Evolutionary conservation across 2,329 filamentous ascomycete species (phyloP).

Genomic region (Boeremia lycopersici): DNA sequence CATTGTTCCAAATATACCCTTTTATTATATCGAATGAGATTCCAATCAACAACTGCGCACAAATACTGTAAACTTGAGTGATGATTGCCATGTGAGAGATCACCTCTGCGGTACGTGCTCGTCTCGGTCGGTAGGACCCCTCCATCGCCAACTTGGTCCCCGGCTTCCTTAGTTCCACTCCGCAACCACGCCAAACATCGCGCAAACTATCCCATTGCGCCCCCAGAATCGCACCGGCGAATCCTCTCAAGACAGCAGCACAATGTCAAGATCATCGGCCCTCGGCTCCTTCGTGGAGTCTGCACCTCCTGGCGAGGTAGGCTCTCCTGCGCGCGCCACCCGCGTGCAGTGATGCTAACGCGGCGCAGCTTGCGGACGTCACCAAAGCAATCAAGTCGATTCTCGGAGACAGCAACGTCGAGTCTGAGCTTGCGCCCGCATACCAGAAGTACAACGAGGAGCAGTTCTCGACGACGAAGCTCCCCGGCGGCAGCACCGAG

Average conservation of each 20-base stretch:
- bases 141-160: conserved; percentile 27
- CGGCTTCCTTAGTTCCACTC: conserved; percentile 21
- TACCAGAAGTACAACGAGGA: conserved; percentile 97
- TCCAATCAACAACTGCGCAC: background rate
- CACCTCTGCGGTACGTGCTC: conserved; percentile 5
- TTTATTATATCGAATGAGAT: background rate
- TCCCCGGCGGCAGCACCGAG: conserved; percentile 82
- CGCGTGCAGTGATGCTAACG: conserved; percentile 27
- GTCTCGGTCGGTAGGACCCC: conserved; percentile 19
- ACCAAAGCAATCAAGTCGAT: conserved; percentile 91
- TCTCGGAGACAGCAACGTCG: conserved; percentile 70
- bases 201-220: conserved; percentile 15
- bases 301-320: conserved; percentile 94
- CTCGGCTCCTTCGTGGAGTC: conserved; percentile 84
- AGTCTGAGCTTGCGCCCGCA: conserved; percentile 77
- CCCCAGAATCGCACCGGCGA: background rate
- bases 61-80: background rate
- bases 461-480: conserved; percentile 86
- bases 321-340: conserved; percentile 27
- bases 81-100: background rate
- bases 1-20: conserved; percentile 1
- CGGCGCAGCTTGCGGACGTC: conserved; percentile 77
- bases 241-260: background rate
- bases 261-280: conserved; percentile 48
- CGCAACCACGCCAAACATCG: conserved; percentile 21